A percentile compares a stretch with the other conserved stretches of the same genome.
Conservation (phyloP, 1,284 basidiomycete species). For the Tilletiopsis washingtonensis region DNA sequence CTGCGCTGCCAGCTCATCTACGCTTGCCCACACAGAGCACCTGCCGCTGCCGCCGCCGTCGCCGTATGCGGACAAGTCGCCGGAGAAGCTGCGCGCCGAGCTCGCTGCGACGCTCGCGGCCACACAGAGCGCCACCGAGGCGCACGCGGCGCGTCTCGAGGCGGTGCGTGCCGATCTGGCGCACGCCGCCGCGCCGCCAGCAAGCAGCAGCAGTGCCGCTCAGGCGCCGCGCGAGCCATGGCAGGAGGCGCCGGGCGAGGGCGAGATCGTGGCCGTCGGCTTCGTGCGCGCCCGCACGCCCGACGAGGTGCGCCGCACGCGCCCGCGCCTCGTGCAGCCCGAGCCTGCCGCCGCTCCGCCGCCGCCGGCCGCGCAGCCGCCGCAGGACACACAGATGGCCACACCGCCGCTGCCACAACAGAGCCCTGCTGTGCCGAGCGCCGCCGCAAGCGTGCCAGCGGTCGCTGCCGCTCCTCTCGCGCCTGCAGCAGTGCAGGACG, state of each 20-base stretch:
- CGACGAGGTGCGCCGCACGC: constrained; percentile 15
- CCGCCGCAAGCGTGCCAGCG: too few relatives aligned
- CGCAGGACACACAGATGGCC: background rate
- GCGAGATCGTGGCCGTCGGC: constrained; percentile 31
- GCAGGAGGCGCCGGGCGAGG: constrained; percentile 18
- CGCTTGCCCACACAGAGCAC: constrained; percentile 8
- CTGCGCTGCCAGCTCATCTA: background rate
- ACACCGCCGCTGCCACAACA: background rate
- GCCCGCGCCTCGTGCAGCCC: constrained; percentile 1
- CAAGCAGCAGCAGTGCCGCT: too few relatives aligned
- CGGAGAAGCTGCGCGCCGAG: constrained; percentile 15
- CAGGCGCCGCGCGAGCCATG: constrained; percentile 11
- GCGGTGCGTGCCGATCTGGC: background rate
- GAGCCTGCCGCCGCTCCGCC: constrained; percentile 2
- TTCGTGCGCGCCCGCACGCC: constrained; percentile 27
- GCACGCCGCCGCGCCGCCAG: too few relatives aligned
- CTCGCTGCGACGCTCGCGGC: constrained; percentile 15
- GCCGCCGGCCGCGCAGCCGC: constrained; percentile 2
- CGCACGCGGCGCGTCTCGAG: constrained; percentile 9
- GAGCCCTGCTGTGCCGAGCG: too few relatives aligned
- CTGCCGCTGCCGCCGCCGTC: constrained; percentile 25
- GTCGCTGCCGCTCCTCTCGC: too few relatives aligned
- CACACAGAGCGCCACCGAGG: constrained; percentile 4
- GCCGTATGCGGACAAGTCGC: constrained; percentile 24
- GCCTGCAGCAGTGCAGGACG: too few relatives aligned